Base-by-base conservation (phyloP, 106 monocot species). In the Acorus gramineus region DNA sequence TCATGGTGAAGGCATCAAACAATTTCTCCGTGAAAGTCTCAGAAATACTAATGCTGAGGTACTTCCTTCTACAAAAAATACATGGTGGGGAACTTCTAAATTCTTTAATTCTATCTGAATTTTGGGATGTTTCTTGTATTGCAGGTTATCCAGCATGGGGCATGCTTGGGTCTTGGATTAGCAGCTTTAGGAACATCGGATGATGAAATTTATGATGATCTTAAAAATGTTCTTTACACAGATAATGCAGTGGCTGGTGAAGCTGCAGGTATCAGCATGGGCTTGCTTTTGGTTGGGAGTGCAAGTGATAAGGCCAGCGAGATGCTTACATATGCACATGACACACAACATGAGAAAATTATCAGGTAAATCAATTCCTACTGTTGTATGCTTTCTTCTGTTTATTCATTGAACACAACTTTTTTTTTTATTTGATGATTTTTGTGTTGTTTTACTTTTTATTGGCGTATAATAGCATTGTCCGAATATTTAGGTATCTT, bases 241-340 rank as follows among this genome's bases (percentile, higher is more conserved):
- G 98, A 99, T 58, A 86, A 78, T 76, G 98, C 98, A 61, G 86
- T 92, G 9, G 92, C 98, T 78, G 92, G 98, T 61, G 98, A 99
- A 74, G 98, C 98, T 62, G 98, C 98, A 64, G 98, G 98, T 76
- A 92, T 99, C 47, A 85, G 92, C 71, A 92, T 99, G 98, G 98
- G 98, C 28, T 75, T 99, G 49, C 88, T 99, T 60, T 86, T 99
- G 98, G 89, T 85, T 66, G 98, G 98, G 6, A 92, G 88, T 65
- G 83, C 75, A 10, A 92, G 92, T 79, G 88, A 85, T 60, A 99
- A 84, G 76, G 98, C 98, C 10, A 73, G 82, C 11, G 98, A 99
- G 71, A 99, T 99, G 98, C 85, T 99, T 79, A 80, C 92, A 51
- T 99, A 99, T 73, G 92, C 98, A 57, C 98, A 99, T 79, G 98